Percentiles rank a stretch among this genome's conserved stretches.
Evolutionary conservation across 768 basidiomycete genomes (phyloP).

Genomic region (Kwoniella europaea): DNA sequence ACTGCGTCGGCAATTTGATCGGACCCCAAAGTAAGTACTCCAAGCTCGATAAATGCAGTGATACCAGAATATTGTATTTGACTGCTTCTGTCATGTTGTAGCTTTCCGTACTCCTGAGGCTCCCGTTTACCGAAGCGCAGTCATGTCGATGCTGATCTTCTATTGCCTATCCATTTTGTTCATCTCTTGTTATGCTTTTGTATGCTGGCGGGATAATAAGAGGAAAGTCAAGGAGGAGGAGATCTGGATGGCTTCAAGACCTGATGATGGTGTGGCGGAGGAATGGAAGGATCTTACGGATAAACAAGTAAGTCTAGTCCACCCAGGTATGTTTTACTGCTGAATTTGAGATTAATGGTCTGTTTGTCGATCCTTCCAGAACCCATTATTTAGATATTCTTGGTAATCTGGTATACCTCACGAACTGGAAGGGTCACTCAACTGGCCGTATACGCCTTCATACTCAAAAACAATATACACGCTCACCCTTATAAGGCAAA

Average conservation of each 20-base stretch:
- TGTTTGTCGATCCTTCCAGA: not conserved
- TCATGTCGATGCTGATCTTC: constrained; percentile 36
- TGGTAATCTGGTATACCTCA: not conserved
- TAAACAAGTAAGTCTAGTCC: constrained; percentile 2
- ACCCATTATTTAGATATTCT: not conserved
- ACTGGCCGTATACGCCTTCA: not conserved
- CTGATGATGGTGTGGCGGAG: constrained; percentile 28
- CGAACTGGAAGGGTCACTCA: not conserved
- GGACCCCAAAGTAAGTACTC: not conserved
- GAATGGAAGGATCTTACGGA: constrained; percentile 45
- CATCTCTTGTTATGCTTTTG: constrained; percentile 7
- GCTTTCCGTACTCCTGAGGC: constrained; percentile 39
- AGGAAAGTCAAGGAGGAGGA: constrained; percentile 9
- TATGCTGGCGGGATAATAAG: constrained; percentile 8
- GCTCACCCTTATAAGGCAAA: no score
- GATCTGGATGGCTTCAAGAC: constrained; percentile 4
- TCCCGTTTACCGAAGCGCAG: constrained; percentile 31
- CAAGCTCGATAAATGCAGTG: no score
- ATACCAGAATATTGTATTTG: not conserved
- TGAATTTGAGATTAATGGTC: not conserved
- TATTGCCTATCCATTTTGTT: constrained; percentile 22
- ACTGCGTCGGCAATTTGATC: constrained; percentile 32
- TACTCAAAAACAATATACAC: no score
- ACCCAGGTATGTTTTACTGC: not conserved
- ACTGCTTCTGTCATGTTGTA: constrained; percentile 5